A percentile compares a stretch with the other conserved stretches of the same genome.
Conservation (phyloP, 192 early-diverging fungal species). For the Jimgerdemannia lactiflua region DNA sequence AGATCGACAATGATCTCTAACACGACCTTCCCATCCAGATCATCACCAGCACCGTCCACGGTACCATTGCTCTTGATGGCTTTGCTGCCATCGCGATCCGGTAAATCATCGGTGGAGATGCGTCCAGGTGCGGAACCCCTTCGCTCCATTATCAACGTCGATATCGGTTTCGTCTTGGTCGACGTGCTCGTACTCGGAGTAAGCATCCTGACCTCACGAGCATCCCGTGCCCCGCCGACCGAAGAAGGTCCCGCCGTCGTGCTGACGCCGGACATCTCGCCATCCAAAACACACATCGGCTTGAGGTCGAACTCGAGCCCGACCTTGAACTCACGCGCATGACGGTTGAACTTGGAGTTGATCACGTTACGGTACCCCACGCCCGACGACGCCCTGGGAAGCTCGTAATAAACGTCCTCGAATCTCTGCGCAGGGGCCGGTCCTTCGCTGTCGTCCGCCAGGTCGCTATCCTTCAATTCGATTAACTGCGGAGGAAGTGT, state of each 20-base stretch:
- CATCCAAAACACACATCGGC: background rate
- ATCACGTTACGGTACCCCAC: background rate
- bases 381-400: background rate
- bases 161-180: constrained; percentile 4
- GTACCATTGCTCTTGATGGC: background rate
- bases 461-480: constrained; percentile 27
- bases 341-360: constrained; percentile 1
- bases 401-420: constrained; percentile 9
- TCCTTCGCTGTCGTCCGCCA: background rate
- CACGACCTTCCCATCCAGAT: constrained; percentile 6
- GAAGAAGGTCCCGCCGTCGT: background rate
- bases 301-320: background rate
- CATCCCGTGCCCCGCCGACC: background rate
- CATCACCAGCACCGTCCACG: background rate
- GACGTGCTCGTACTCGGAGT: background rate
- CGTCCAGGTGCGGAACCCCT: constrained; percentile 10
- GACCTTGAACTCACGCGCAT: background rate
- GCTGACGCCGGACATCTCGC: background rate
- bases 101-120: constrained; percentile 1
- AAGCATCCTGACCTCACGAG: background rate
- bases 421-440: constrained; percentile 2
- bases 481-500: constrained; percentile 20
- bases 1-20: constrained; percentile 29
- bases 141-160: constrained; percentile 5
- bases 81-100: constrained; percentile 1